Evolutionary conservation across 2,329 filamentous ascomycete species (phyloP).

Genomic region (Amylocarpus encephaloides): DNA sequence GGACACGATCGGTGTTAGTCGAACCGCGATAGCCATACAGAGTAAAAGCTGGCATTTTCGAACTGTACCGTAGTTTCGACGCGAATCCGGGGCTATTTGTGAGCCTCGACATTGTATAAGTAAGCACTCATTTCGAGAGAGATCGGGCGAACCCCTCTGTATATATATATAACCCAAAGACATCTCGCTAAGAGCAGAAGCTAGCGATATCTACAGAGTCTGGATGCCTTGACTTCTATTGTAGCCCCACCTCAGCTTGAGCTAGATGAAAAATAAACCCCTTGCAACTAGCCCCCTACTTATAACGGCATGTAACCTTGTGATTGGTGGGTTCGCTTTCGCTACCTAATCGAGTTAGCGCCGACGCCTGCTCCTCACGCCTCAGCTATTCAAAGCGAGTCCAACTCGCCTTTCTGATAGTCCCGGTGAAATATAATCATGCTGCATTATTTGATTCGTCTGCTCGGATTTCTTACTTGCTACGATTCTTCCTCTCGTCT

Average conservation of each 20-base stretch:
- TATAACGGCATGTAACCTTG: constrained; percentile 8
- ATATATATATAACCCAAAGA: constrained; percentile 17
- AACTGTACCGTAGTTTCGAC: constrained; percentile 28
- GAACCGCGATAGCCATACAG: constrained; percentile 37
- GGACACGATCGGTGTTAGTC: constrained; percentile 39
- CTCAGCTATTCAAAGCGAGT: constrained; percentile 12
- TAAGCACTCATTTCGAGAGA: constrained; percentile 16
- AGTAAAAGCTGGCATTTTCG: constrained; percentile 39
- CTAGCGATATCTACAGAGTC: constrained; percentile 13
- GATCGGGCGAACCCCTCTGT: constrained; percentile 12
- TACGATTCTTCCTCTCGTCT: background rate
- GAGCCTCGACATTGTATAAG: constrained; percentile 29
- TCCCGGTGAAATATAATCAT: constrained; percentile 13
- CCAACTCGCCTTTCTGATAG: constrained; percentile 12
- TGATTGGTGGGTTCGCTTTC: constrained; percentile 33
- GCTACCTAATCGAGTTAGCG: constrained; percentile 25
- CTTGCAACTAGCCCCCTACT: background rate
- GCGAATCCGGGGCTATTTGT: constrained; percentile 21
- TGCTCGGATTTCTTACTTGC: constrained; percentile 23
- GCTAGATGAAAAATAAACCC: constrained; percentile 7
- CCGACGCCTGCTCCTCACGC: constrained; percentile 7
- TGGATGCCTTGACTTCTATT: constrained; percentile 11
- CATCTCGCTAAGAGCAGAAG: constrained; percentile 15
- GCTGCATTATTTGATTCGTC: constrained; percentile 24
- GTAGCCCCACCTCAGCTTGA: constrained; percentile 1